Evolutionary conservation across 2,329 filamentous ascomycete species (phyloP).

Genomic region (Penicillium sp.): DNA sequence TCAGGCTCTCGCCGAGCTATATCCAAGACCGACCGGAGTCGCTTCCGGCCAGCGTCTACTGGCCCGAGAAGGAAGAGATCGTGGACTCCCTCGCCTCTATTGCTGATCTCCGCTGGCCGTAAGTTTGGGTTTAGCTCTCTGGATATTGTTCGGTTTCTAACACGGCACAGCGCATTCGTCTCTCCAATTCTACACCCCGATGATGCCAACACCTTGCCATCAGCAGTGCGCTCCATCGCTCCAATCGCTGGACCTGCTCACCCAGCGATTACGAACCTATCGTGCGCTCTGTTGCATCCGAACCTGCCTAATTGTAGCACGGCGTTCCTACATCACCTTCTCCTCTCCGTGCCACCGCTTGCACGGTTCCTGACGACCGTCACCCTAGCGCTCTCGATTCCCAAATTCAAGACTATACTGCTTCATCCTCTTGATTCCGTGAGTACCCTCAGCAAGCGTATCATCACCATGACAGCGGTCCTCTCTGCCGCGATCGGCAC

Average conservation of each 20-base stretch:
- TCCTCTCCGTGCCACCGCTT: slow-evolving; percentile 74
- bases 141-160: neutral
- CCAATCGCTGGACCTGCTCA: slow-evolving; percentile 81
- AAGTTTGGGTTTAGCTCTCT: slow-evolving; percentile 38
- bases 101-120: slow-evolving; percentile 79
- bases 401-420: slow-evolving; percentile 65
- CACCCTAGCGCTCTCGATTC: slow-evolving; percentile 64
- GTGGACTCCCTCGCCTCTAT: slow-evolving; percentile 79
- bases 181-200: slow-evolving; percentile 83
- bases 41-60: slow-evolving; percentile 63
- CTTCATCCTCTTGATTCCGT: slow-evolving; percentile 64
- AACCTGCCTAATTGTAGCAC: slow-evolving; percentile 81
- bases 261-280: slow-evolving; percentile 77
- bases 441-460: slow-evolving; percentile 62
- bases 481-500: slow-evolving; percentile 79
- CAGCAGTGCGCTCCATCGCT: slow-evolving; percentile 63
- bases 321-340: slow-evolving; percentile 83
- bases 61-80: slow-evolving; percentile 73
- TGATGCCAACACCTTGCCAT: slow-evolving; percentile 56
- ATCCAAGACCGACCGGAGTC: slow-evolving; percentile 67
- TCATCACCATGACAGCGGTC: slow-evolving; percentile 72
- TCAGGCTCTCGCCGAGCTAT: slow-evolving; percentile 71
- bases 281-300: slow-evolving; percentile 86
- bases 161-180: slow-evolving; percentile 60
- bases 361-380: slow-evolving; percentile 67